Percentiles rank a stretch among this genome's conserved stretches.
These are phyloP conservation scores for Ammopiptanthus mongolicus DNA, from an alignment of 306 rosid species.

Conservation along the genomic window DNA sequence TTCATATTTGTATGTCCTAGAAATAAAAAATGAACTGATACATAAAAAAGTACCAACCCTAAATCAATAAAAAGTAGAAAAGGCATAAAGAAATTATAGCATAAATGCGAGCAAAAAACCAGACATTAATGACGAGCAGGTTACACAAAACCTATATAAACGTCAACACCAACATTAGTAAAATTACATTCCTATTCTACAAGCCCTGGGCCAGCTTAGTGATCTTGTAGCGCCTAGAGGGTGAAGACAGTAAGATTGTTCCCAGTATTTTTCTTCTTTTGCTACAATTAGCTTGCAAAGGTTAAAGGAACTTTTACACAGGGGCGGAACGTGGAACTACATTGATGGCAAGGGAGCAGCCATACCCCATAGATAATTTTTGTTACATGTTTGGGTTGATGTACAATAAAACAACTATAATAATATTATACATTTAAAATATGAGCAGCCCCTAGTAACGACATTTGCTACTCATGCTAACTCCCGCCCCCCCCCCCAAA, in stretches of 20 bases:
- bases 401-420: no score
- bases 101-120: not conserved
- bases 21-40: not conserved
- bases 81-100: not conserved
- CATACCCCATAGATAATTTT: not conserved
- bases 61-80: not conserved
- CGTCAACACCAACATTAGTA: not conserved
- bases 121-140: not conserved
- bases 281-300: not conserved
- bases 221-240: not conserved
- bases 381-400: not conserved
- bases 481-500: no score
- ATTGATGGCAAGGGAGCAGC: not conserved
- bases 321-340: not conserved
- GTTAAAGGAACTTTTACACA: not conserved
- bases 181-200: not conserved
- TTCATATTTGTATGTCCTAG: not conserved
- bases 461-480: no score
- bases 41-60: not conserved
- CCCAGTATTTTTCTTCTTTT: not conserved
- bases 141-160: not conserved
- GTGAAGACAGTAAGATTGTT: not conserved
- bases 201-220: not conserved
- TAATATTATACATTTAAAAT: not conserved
- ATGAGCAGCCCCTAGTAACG: not conserved